Conservation (phyloP, 306 rosid genomes). For the Corylus heterophylla region DNA sequence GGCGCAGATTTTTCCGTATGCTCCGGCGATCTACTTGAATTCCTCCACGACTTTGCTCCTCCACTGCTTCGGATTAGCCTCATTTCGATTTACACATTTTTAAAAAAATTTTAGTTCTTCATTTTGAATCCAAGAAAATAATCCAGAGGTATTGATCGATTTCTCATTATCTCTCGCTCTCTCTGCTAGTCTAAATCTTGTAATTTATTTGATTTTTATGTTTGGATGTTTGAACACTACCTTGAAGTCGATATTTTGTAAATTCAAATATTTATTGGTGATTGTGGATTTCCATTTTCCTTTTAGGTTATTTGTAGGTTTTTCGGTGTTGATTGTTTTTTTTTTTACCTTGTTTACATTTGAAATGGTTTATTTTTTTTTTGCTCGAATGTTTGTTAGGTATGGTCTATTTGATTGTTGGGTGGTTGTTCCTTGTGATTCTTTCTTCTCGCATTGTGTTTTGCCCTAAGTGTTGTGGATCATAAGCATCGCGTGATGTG, state of each 20-base stretch:
- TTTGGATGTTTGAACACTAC: not conserved
- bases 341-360: not conserved
- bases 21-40: conserved; percentile 37
- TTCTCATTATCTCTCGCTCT: conserved; percentile 4
- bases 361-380: not conserved
- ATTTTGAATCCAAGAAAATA: conserved; percentile 8
- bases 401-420: not conserved
- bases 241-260: not conserved
- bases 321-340: not conserved
- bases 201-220: not conserved
- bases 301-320: not conserved
- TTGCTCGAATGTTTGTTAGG: not conserved
- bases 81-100: conserved; percentile 26
- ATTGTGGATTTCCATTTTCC: not conserved
- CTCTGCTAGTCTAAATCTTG: not conserved
- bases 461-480: not conserved
- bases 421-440: not conserved
- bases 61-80: not conserved
- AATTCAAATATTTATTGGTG: not conserved
- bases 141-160: conserved; percentile 26
- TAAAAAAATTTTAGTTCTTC: conserved; percentile 6
- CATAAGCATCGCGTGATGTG: not conserved
- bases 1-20: conserved; percentile 21
- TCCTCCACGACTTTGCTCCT: conserved; percentile 15
- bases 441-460: not conserved